Percentiles rank a stretch among this genome's conserved stretches.
phyloP scores from a whole-genome alignment of 1,139 yeast genomes.

The Magnusiomyces suaveolens region DNA sequence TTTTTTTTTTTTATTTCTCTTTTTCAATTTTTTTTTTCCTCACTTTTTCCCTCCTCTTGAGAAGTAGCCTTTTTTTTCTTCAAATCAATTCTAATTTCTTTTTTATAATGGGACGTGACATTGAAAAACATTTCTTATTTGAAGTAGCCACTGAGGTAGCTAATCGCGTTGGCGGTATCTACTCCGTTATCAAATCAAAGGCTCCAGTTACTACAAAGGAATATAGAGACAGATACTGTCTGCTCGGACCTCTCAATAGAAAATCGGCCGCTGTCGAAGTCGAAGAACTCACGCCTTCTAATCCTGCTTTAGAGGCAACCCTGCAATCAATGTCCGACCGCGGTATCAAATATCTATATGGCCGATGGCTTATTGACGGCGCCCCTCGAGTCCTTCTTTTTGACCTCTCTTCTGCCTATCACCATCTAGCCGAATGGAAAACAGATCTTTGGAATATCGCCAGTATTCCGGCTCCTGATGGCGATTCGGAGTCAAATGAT shows the following conservation, averaged over 20 bases:
- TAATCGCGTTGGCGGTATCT: slow-evolving; percentile 94
- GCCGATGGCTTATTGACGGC: slow-evolving; percentile 96
- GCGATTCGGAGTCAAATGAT: slow-evolving; percentile 80
- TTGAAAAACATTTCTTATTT: slow-evolving; percentile 71
- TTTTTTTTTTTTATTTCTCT: too few species aligned
- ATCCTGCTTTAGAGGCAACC: slow-evolving; percentile 43
- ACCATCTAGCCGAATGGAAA: slow-evolving; percentile 82
- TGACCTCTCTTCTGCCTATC: slow-evolving; percentile 68
- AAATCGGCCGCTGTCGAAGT: slow-evolving; percentile 85
- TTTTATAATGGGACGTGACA: slow-evolving; percentile 30
- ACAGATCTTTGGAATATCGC: slow-evolving; percentile 84
- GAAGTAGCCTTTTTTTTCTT: not conserved
- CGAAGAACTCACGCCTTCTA: slow-evolving; percentile 65
- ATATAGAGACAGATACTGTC: slow-evolving; percentile 76
- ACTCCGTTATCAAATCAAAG: slow-evolving; percentile 90
- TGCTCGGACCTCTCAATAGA: slow-evolving; percentile 78
- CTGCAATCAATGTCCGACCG: slow-evolving; percentile 61
- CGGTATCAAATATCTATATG: slow-evolving; percentile 78
- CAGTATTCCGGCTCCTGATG: slow-evolving; percentile 88
- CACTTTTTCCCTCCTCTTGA: not conserved
- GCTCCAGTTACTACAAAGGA: slow-evolving; percentile 96
- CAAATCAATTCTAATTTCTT: not conserved
- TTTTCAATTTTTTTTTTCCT: not conserved
- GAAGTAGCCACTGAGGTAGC: slow-evolving; percentile 98
- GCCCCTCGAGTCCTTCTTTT: slow-evolving; percentile 88